Conservation (phyloP, 495 filamentous ascomycete genomes). For the Tuber magnatum region DNA sequence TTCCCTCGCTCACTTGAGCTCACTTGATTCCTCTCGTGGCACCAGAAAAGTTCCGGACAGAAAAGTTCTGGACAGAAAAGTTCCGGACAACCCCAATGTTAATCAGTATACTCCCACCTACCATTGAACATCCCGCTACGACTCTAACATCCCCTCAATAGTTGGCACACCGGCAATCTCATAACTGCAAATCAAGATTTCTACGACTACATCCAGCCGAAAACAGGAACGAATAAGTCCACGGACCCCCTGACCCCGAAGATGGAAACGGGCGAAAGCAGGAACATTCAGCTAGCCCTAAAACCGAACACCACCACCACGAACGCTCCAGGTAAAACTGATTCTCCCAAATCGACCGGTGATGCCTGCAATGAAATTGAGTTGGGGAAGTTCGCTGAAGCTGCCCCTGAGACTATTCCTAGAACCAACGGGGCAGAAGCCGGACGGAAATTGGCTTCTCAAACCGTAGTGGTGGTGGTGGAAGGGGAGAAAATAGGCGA, state of each 20-base stretch:
- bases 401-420: neutral
- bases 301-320: neutral
- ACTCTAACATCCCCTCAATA: constrained; percentile 12
- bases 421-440: neutral
- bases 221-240: neutral
- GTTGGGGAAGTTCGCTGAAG: neutral
- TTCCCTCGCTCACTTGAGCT: neutral
- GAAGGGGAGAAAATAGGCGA: neutral
- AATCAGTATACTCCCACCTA: constrained; percentile 23
- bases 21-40: neutral
- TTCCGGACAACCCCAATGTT: constrained; percentile 17
- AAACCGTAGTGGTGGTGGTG: neutral
- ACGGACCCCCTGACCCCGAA: neutral
- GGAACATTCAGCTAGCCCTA: neutral
- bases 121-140: neutral
- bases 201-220: constrained; percentile 18
- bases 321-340: neutral
- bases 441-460: neutral
- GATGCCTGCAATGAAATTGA: neutral
- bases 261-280: neutral
- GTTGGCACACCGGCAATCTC: constrained; percentile 24
- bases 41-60: constrained; percentile 12
- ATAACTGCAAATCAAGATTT: constrained; percentile 19
- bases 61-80: too few species aligned
- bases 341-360: neutral